These are phyloP conservation scores for Pseudonitzschia multistriata DNA, from an alignment of 108 stramenopile species.

Conservation along the genomic window DNA sequence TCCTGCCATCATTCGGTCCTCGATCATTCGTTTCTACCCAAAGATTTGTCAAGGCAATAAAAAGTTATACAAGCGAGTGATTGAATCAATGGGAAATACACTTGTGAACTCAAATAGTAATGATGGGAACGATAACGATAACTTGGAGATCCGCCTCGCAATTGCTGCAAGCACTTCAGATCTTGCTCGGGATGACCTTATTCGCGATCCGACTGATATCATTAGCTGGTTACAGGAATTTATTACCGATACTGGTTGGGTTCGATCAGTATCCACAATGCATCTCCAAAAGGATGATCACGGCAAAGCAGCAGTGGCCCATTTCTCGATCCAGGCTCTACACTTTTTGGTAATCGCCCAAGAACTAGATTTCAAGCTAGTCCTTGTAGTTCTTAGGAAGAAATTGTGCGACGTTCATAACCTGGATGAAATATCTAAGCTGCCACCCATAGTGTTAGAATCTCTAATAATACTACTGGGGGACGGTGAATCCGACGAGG, in stretches of 20 bases:
- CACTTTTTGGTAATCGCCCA: conserved; percentile 58
- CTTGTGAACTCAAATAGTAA: conserved; percentile 12
- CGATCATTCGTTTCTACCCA: conserved; percentile 58
- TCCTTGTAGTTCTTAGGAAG: conserved; percentile 68
- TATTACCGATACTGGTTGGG: conserved; percentile 50
- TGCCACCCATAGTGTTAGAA: conserved; percentile 49
- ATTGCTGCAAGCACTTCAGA: conserved; percentile 66
- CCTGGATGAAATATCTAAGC: conserved; percentile 29
- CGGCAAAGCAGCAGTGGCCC: conserved; percentile 28
- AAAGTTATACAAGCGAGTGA: conserved; percentile 59
- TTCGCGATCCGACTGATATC: conserved; percentile 67
- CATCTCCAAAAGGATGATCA: conserved; percentile 28
- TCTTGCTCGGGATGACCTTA: conserved; percentile 57
- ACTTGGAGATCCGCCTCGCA: conserved; percentile 53
- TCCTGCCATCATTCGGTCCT: conserved; percentile 45
- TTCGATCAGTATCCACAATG: conserved; percentile 38
- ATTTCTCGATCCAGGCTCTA: conserved; percentile 52
- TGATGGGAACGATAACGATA: not conserved
- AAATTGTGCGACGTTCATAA: conserved; percentile 48
- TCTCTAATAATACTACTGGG: conserved; percentile 60
- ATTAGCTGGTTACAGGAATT: conserved; percentile 65
- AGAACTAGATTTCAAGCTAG: conserved; percentile 72
- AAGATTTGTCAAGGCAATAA: conserved; percentile 60
- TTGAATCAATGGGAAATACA: conserved; percentile 51
- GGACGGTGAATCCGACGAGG: conserved; percentile 54